Conservation (phyloP, 2,329 filamentous ascomycete species). For the Tolypocladium nubicola region DNA sequence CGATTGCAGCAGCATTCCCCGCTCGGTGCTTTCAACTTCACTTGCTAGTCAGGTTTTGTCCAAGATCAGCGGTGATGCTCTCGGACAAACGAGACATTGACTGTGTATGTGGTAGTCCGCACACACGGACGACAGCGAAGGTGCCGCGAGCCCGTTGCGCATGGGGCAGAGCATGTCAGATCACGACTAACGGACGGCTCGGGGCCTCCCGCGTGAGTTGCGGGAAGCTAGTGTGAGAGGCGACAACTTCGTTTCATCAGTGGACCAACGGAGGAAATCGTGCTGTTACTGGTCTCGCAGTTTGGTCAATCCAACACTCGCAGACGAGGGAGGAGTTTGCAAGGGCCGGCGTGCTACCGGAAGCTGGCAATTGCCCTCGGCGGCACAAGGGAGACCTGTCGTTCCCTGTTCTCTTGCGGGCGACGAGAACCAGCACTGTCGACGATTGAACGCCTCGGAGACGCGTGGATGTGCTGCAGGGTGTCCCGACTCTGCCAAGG, state of each 20-base stretch:
- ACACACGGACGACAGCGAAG: not conserved
- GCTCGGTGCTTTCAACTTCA: not conserved
- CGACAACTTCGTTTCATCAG: not conserved
- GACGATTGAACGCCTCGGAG: not conserved
- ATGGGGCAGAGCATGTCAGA: not conserved
- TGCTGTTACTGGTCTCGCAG: not conserved
- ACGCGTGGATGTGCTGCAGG: not conserved
- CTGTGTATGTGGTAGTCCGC: not conserved
- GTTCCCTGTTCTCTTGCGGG: not conserved
- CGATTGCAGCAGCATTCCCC: not conserved
- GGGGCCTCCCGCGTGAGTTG: not conserved
- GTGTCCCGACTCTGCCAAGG: not conserved
- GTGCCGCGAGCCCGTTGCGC: not conserved
- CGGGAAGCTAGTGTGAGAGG: not conserved
- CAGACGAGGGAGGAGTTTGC: not conserved
- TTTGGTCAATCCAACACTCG: not conserved
- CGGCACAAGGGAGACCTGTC: not conserved
- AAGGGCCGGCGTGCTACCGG: not conserved
- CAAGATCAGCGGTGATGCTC: not conserved
- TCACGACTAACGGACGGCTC: not conserved
- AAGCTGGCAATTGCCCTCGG: not conserved
- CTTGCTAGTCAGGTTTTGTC: not conserved
- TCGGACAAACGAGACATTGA: not conserved
- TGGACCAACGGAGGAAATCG: not conserved
- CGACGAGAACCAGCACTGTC: not conserved